Evolutionary conservation across 2,329 filamentous ascomycete genomes (phyloP).

Genomic region (Dendrostoma leiphaemia): DNA sequence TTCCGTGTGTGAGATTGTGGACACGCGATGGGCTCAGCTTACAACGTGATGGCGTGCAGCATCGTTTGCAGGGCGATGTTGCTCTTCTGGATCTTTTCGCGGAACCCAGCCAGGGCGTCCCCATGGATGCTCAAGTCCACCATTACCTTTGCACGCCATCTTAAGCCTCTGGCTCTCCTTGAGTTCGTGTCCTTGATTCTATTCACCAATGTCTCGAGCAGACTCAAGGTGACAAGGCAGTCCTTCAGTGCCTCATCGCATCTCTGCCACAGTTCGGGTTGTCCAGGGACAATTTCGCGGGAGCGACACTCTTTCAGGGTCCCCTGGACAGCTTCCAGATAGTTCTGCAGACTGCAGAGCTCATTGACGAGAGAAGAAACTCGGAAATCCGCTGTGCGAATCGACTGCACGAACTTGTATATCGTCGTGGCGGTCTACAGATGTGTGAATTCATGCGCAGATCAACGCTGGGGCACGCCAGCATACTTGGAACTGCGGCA

Average conservation of each 20-base stretch:
- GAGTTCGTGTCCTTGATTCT: conserved; percentile 17
- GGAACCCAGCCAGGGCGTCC: conserved; percentile 20
- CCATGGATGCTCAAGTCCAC: conserved; percentile 21
- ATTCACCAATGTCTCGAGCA: conserved; percentile 20
- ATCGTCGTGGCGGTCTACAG: conserved; percentile 15
- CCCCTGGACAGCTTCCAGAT: conserved; percentile 22
- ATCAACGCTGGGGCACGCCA: not conserved
- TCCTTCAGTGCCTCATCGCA: conserved; percentile 21
- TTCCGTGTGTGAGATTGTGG: no score
- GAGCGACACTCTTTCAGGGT: conserved; percentile 21
- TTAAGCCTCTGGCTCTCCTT: not conserved
- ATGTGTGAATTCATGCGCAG: not conserved
- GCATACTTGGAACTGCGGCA: not conserved
- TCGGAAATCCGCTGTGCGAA: conserved; percentile 20
- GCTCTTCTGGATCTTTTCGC: conserved; percentile 27
- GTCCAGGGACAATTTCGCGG: conserved; percentile 21
- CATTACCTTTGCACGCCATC: conserved; percentile 14
- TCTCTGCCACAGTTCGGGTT: conserved; percentile 24
- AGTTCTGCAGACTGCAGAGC: conserved; percentile 21
- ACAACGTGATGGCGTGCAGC: conserved; percentile 25
- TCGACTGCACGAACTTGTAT: conserved; percentile 15
- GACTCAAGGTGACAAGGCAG: conserved; percentile 22
- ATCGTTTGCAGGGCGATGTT: conserved; percentile 28
- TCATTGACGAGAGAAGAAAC: conserved; percentile 21
- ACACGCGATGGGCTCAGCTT: no score